phyloP scores from a whole-genome alignment of 306 rosid species.

The Casuarina cunninghamiana region DNA sequence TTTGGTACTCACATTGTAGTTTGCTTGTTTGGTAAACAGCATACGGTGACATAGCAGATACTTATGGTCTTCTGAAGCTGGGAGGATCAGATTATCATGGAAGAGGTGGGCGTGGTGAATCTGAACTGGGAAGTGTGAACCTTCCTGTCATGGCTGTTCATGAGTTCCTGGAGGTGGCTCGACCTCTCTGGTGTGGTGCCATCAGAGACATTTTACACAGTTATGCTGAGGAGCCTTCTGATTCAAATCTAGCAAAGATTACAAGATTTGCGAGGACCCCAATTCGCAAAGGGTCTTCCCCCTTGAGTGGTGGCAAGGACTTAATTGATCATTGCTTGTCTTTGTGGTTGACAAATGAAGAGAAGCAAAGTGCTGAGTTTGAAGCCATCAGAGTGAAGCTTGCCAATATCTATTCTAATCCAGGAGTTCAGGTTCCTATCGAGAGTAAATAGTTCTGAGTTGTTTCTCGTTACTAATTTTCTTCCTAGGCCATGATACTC shows the following conservation, averaged over 20 bases:
- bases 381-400: conserved; percentile 71
- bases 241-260: conserved; percentile 61
- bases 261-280: conserved; percentile 62
- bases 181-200: conserved; percentile 85
- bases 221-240: conserved; percentile 79
- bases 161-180: conserved; percentile 77
- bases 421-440: conserved; percentile 47
- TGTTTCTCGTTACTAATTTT: not conserved
- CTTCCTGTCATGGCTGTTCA: conserved; percentile 69
- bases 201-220: conserved; percentile 58
- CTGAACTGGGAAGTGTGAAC: conserved; percentile 88
- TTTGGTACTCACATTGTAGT: not conserved
- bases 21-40: conserved; percentile 46
- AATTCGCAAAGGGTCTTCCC: conserved; percentile 48
- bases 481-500: not conserved
- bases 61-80: conserved; percentile 70
- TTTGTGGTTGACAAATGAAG: conserved; percentile 74
- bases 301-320: conserved; percentile 53
- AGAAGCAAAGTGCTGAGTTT: conserved; percentile 67
- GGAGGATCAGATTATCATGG: conserved; percentile 98
- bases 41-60: conserved; percentile 83
- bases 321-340: conserved; percentile 73
- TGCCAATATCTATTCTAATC: conserved; percentile 49
- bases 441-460: conserved; percentile 31
- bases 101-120: conserved; percentile 76